Percentiles rank a stretch among this genome's conserved stretches.
Conservation (phyloP, 176 grass and related monocot genomes). For the Eragrostis curvula region DNA sequence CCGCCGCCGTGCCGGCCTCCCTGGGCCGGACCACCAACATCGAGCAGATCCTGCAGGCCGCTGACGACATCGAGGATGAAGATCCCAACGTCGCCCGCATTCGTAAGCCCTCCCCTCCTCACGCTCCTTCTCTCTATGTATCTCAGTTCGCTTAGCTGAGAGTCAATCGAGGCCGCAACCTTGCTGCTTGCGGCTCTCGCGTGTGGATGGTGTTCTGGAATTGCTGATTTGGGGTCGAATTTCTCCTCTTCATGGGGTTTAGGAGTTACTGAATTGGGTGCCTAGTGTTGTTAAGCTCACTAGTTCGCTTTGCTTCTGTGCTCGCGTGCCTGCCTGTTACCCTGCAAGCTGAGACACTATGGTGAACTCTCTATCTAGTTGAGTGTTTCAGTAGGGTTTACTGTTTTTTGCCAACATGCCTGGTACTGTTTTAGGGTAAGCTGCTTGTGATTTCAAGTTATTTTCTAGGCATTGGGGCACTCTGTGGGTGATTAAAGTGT, state of each 20-base stretch:
- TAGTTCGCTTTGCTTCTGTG: background rate
- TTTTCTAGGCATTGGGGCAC: background rate
- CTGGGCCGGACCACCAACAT: conserved; percentile 75
- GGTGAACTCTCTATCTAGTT: background rate
- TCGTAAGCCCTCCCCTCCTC: conserved; percentile 24
- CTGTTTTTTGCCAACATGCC: background rate
- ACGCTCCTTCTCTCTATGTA: background rate
- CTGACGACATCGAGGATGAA: conserved; percentile 81
- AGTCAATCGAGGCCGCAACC: background rate
- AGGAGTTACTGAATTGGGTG: background rate
- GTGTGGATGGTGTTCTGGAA: background rate
- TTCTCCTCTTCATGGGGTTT: background rate
- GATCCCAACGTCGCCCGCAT: conserved; percentile 87
- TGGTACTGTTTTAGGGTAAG: background rate
- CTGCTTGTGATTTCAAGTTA: background rate
- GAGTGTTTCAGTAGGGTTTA: background rate
- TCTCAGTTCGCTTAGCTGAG: background rate
- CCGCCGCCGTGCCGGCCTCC: conserved; percentile 66
- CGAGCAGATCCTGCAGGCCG: conserved; percentile 88
- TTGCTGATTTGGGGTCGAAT: background rate
- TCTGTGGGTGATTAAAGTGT: background rate
- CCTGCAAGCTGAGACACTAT: background rate
- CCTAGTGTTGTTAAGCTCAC: background rate
- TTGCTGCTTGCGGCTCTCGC: background rate
- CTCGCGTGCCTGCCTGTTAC: background rate